Evolutionary conservation across 2,329 filamentous ascomycete species (phyloP).

Genomic region (Arthroderma sp.): DNA sequence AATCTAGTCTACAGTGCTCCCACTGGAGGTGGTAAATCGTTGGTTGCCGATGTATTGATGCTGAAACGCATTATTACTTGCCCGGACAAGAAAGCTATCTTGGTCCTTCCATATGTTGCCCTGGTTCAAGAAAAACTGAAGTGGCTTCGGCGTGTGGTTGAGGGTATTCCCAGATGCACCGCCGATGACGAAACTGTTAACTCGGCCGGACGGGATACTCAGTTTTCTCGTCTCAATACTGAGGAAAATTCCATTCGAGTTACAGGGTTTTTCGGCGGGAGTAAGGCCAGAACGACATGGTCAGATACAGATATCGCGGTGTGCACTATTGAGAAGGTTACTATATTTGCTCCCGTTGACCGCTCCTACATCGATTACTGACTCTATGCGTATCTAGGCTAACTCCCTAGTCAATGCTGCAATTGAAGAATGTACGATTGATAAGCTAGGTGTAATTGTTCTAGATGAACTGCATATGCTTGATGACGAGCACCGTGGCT

Average conservation of each 20-base stretch:
- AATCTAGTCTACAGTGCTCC: constrained; percentile 72
- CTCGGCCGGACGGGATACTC: constrained; percentile 23
- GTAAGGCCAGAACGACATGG: constrained; percentile 55
- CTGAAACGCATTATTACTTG: constrained; percentile 56
- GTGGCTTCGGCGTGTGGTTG: constrained; percentile 57
- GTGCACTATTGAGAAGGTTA: constrained; percentile 66
- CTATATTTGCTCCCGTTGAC: constrained; percentile 16
- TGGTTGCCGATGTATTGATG: constrained; percentile 62
- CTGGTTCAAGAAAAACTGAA: constrained; percentile 68
- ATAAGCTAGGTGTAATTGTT: constrained; percentile 53
- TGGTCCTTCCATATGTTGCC: constrained; percentile 66
- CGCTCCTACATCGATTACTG: background rate
- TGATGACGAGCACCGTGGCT: constrained; percentile 62
- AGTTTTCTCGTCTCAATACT: constrained; percentile 39
- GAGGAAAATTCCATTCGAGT: constrained; percentile 51
- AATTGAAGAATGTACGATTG: constrained; percentile 57
- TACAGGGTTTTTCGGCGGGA: constrained; percentile 63
- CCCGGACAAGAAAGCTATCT: constrained; percentile 53
- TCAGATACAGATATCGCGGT: constrained; percentile 64
- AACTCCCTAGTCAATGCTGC: constrained; percentile 62
- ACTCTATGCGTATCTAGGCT: constrained; percentile 44
- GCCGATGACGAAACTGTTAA: constrained; percentile 16
- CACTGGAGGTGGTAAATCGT: constrained; percentile 65
- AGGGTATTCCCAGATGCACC: constrained; percentile 40
- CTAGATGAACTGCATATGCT: constrained; percentile 76